A percentile compares a stretch with the other conserved stretches of the same genome.
These are phyloP conservation scores for Tuber aestivum DNA, from an alignment of 495 filamentous ascomycete genomes.

Conservation along the genomic window DNA sequence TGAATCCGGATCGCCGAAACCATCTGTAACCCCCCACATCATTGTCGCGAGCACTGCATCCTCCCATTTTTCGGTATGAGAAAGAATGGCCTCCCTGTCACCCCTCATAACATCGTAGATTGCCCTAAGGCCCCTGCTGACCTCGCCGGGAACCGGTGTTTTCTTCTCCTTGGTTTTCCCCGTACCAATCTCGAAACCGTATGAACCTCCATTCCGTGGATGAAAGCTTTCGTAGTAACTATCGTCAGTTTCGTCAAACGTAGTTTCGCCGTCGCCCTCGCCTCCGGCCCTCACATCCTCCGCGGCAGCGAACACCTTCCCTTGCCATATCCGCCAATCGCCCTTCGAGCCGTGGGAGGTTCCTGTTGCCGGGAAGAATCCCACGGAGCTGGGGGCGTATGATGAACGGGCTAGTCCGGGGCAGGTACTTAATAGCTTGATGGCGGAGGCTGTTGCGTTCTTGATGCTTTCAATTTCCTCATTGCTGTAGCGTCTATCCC, in stretches of 20 bases:
- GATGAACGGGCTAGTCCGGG: conserved; percentile 33
- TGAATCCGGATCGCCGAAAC: conserved; percentile 17
- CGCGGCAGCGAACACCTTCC: conserved; percentile 30
- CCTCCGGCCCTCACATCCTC: conserved; percentile 24
- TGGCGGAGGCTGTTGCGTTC: conserved; percentile 5
- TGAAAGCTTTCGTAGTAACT: conserved; percentile 23
- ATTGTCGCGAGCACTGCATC: conserved; percentile 33
- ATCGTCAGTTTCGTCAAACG: conserved; percentile 30
- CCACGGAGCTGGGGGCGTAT: conserved; percentile 21
- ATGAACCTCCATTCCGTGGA: conserved; percentile 8
- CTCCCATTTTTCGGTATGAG: conserved; percentile 32
- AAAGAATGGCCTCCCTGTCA: conserved; percentile 32
- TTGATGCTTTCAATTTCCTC: conserved; percentile 32
- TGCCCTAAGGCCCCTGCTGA: conserved; percentile 20
- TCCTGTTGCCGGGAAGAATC: conserved; percentile 16
- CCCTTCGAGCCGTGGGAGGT: conserved; percentile 24
- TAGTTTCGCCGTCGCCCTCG: conserved; percentile 8
- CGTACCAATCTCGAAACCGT: conserved; percentile 11
- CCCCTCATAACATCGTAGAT: conserved; percentile 39
- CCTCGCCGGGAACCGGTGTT: conserved; percentile 25
- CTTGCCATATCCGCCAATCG: conserved; percentile 42
- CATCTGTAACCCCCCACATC: conserved; percentile 29
- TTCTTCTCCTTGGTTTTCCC: conserved; percentile 7
- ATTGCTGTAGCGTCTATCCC: conserved; percentile 34
- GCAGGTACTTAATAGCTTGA: conserved; percentile 17